Evolutionary conservation across 2,329 filamentous ascomycete genomes (phyloP).

Genomic region (Stromatinia cepivora): DNA sequence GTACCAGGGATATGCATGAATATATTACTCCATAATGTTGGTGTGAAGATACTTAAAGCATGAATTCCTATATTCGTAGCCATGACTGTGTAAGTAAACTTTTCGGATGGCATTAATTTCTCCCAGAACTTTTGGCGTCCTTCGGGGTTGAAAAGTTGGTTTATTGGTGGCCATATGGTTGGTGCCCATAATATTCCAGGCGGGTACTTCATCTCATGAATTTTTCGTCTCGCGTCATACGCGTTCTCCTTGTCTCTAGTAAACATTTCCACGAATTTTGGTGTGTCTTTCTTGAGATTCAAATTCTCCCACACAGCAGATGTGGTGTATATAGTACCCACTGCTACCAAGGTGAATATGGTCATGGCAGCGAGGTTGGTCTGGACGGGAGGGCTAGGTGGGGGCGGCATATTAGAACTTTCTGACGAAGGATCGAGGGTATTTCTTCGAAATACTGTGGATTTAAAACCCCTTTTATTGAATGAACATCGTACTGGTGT

Average conservation of each 20-base stretch:
- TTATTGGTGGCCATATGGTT: constrained; percentile 4
- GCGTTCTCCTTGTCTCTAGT: not conserved
- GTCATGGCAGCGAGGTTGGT: constrained; percentile 1
- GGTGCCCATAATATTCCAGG: not conserved
- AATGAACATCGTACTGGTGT: not conserved
- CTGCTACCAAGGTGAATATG: constrained; percentile 9
- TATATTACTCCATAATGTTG: constrained; percentile 1
- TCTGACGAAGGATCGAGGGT: not conserved
- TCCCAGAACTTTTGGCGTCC: constrained; percentile 8
- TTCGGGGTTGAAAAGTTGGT: not conserved
- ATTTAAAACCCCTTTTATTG: not conserved
- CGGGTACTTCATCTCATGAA: not conserved
- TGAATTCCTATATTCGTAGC: constrained; percentile 3
- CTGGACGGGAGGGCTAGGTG: not conserved
- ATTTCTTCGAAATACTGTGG: not conserved
- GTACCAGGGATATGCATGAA: constrained; percentile 1
- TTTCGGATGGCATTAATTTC: not conserved
- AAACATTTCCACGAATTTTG: not conserved
- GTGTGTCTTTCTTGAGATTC: constrained; percentile 11
- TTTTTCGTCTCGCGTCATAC: constrained; percentile 9
- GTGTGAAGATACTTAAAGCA: not conserved
- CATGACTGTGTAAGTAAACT: constrained; percentile 14
- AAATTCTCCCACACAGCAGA: constrained; percentile 6
- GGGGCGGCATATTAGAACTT: no score
- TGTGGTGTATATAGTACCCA: constrained; percentile 5